phyloP scores from a whole-genome alignment of 2,329 filamentous ascomycete species.

The Drechslerella coelobrocha region DNA sequence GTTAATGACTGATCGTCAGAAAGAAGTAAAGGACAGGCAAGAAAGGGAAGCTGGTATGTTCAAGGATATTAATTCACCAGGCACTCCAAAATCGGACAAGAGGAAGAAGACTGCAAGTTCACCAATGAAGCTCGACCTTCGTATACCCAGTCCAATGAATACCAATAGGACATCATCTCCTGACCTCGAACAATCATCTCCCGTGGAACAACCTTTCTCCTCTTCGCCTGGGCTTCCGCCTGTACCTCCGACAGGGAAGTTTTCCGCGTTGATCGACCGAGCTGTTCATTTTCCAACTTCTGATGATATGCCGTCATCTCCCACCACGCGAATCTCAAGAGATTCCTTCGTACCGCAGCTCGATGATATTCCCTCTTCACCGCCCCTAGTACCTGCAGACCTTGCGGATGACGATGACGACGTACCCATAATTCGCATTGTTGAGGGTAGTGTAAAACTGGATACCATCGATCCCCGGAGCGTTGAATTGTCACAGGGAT shows the following conservation, averaged over 20 bases:
- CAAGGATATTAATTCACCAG: constrained; percentile 24
- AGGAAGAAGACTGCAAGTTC: neutral
- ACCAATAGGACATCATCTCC: constrained; percentile 13
- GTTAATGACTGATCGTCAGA: constrained; percentile 77
- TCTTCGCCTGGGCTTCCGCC: constrained; percentile 36
- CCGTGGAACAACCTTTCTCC: constrained; percentile 9
- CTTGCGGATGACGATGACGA: neutral
- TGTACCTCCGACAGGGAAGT: constrained; percentile 3
- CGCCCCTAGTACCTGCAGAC: constrained; percentile 28
- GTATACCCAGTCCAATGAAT: constrained; percentile 37
- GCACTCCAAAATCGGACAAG: constrained; percentile 14
- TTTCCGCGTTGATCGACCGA: constrained; percentile 29
- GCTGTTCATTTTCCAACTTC: constrained; percentile 39
- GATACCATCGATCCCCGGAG: constrained; percentile 31
- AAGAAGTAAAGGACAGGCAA: constrained; percentile 77
- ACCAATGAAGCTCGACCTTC: constrained; percentile 39
- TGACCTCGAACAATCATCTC: neutral
- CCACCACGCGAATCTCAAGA: constrained; percentile 21
- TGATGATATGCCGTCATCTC: constrained; percentile 42
- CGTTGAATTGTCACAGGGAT: constrained; percentile 37
- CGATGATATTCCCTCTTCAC: constrained; percentile 44
- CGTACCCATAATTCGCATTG: neutral
- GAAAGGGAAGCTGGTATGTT: constrained; percentile 63
- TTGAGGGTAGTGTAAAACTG: constrained; percentile 3
- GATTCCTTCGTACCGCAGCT: constrained; percentile 26